These are phyloP conservation scores for Amanita rubescens DNA, from an alignment of 768 basidiomycete species.

Conservation along the genomic window DNA sequence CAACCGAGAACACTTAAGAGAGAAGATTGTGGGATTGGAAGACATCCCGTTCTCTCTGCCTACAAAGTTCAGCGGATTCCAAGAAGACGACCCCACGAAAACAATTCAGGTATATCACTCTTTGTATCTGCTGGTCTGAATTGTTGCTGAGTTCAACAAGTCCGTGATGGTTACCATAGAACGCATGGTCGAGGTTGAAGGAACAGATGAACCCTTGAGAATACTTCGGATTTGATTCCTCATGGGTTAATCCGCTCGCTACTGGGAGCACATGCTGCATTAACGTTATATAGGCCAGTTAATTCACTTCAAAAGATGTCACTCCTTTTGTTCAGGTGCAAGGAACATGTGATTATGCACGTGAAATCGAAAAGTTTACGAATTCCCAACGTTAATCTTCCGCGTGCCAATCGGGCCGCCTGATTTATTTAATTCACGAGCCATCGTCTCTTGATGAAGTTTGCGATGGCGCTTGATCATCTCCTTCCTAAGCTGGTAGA, in stretches of 20 bases:
- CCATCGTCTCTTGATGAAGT: constrained; percentile 1
- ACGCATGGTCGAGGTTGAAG: neutral
- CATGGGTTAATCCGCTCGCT: neutral
- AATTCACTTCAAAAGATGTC: no score
- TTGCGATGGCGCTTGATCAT: constrained; percentile 6
- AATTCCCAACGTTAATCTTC: no score
- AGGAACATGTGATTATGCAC: no score
- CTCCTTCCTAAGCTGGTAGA: constrained; percentile 5
- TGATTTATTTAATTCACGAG: neutral
- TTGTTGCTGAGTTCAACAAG: neutral
- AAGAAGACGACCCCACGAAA: neutral
- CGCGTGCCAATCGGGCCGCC: neutral
- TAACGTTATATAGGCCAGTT: neutral
- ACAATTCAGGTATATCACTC: neutral
- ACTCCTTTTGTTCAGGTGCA: neutral
- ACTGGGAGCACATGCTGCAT: neutral
- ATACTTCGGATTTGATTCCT: neutral
- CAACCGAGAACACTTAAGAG: neutral
- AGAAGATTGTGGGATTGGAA: neutral
- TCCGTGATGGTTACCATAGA: constrained; percentile 4
- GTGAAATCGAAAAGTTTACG: no score
- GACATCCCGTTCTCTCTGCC: neutral
- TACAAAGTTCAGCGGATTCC: neutral
- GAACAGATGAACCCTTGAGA: neutral
- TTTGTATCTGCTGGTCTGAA: neutral